These are phyloP conservation scores for Tolypocladium capitatum DNA, from an alignment of 2,329 filamentous ascomycete genomes.

Conservation along the genomic window DNA sequence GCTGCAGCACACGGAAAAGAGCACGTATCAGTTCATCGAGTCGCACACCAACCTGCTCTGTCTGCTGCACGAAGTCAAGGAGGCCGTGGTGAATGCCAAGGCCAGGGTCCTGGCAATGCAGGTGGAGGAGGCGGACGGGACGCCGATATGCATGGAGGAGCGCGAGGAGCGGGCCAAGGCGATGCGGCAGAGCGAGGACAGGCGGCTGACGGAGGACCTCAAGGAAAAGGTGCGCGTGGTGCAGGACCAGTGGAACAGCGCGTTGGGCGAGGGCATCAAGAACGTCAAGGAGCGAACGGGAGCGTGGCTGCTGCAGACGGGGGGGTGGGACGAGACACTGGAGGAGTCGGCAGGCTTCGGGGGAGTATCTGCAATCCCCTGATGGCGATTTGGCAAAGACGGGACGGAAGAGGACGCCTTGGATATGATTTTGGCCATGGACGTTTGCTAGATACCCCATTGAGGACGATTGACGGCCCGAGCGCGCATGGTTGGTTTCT, in stretches of 20 bases:
- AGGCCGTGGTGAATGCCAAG: constrained; percentile 58
- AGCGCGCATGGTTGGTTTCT: neutral
- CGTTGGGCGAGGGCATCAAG: constrained; percentile 65
- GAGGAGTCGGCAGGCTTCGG: constrained; percentile 41
- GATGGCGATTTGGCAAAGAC: neutral
- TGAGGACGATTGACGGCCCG: neutral
- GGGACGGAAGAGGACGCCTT: too few relatives aligned
- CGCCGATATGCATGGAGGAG: constrained; percentile 17
- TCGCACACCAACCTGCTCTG: constrained; percentile 84
- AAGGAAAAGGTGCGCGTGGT: constrained; percentile 89
- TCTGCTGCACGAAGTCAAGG: constrained; percentile 79
- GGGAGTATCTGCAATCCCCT: constrained; percentile 19
- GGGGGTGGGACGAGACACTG: constrained; percentile 77
- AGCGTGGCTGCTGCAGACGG: constrained; percentile 57
- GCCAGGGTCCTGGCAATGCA: constrained; percentile 56
- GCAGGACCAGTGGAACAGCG: constrained; percentile 81
- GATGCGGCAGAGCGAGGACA: constrained; percentile 54
- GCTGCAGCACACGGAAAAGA: constrained; percentile 78
- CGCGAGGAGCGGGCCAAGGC: constrained; percentile 31
- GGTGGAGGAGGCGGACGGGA: constrained; percentile 27
- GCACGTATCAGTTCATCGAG: constrained; percentile 94
- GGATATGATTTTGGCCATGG: neutral
- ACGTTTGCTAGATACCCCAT: neutral
- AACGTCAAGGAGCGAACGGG: constrained; percentile 63
- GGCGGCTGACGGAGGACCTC: constrained; percentile 64